Evolutionary conservation across 2,329 filamentous ascomycete genomes (phyloP), one percentile per base, ranked within the genome.

Genomic region (Colletotrichum lindemuthianum): DNA sequence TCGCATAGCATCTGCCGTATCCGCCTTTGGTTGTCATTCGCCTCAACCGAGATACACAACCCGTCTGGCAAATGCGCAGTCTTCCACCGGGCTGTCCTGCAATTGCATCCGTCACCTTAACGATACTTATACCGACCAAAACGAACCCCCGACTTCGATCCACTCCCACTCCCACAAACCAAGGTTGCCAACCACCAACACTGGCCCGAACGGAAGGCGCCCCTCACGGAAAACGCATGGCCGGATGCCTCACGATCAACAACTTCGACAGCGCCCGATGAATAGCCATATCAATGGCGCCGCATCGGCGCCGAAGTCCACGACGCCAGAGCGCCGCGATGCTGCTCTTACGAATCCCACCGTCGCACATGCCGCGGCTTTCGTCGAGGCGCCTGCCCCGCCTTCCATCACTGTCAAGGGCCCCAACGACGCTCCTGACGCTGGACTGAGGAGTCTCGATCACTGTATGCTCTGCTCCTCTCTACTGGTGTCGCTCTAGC

Each of bases 371-470:
- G 8, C 37, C 40, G 45, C 45, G 41, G 52, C 41, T 37, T 39
- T 52, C 41, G 39, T 47, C 43, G 59, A 66, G 53, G 24, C 41
- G 37, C 59, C 53, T 40, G 34, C 63, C 52, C 51, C 59, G 59
- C 63, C 63, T 32, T 13, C 59, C 51, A 65, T 63, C 15, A 41
- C 52, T 32, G 36, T 65, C 59, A 66, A 34, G 43, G 13, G 53
- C 12, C 60, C 63, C 50, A 64, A 37, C 40, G 63, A 66, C 32
- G 60, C 60, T 41, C 63, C 63, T 47, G 91, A 94, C 76, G 94
- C 94, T 58, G 94, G 94, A 53, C 81, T 97, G 75, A 88, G 87
- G 76, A 93, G 90, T 75, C 81, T 93, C 63, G 88, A 96, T 79
- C 91, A 94, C 76, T 94, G 91, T 90, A 82, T 67, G 84, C 79